These are phyloP conservation scores for Yamadazyma kitorensis DNA, from an alignment of 805 yeast genomes.

Conservation along the genomic window DNA sequence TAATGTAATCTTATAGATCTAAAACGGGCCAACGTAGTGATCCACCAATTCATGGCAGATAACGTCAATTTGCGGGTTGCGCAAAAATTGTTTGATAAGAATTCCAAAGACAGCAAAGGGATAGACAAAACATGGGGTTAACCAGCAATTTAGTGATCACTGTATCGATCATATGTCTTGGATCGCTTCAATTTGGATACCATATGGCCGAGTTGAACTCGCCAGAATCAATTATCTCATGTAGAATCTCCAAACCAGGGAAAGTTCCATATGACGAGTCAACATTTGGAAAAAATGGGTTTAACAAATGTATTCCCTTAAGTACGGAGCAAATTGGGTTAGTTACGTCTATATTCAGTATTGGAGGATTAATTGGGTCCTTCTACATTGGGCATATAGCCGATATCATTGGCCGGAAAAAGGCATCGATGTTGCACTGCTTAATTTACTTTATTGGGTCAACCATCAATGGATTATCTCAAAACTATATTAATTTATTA, in stretches of 20 bases:
- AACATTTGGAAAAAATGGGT: conserved; percentile 40
- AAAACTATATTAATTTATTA: conserved; percentile 41
- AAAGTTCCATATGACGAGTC: conserved; percentile 29
- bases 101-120: too few species aligned
- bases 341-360: conserved; percentile 72
- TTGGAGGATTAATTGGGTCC: conserved; percentile 83
- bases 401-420: conserved; percentile 62
- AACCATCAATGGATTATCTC: conserved; percentile 50
- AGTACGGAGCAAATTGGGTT: conserved; percentile 60
- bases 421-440: conserved; percentile 50
- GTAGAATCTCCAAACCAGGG: conserved; percentile 39
- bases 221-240: conserved; percentile 70
- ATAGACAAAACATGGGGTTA: too few species aligned
- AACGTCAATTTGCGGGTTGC: too few species aligned
- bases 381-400: conserved; percentile 63
- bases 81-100: too few species aligned
- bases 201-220: conserved; percentile 95
- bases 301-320: conserved; percentile 55
- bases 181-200: conserved; percentile 87
- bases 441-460: conserved; percentile 61
- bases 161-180: conserved; percentile 63
- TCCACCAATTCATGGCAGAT: too few species aligned
- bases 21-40: too few species aligned
- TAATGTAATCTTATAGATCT: too few species aligned
- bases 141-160: conserved; percentile 42